Evolutionary conservation across 768 basidiomycete genomes (phyloP).

Genomic region (Russula dissimulans): DNA sequence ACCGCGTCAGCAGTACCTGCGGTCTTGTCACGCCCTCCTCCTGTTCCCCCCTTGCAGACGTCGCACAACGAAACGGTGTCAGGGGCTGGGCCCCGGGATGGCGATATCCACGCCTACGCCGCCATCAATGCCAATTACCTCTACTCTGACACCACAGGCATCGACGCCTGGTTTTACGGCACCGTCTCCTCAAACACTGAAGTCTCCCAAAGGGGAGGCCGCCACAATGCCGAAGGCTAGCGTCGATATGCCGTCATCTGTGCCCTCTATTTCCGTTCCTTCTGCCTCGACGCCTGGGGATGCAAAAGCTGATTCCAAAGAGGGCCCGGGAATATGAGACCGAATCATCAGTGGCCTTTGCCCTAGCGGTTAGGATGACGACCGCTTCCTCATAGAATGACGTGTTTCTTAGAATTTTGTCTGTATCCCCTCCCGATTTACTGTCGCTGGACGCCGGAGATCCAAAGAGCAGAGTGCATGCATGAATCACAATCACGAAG

Average conservation of each 20-base stretch:
- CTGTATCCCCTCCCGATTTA: background rate
- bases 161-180: conserved; percentile 13
- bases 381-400: background rate
- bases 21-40: background rate
- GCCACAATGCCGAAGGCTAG: conserved; percentile 24
- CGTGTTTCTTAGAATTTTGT: background rate
- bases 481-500: no score
- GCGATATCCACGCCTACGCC: conserved; percentile 11
- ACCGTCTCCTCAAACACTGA: conserved; percentile 31
- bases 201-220: conserved; percentile 56
- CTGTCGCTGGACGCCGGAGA: background rate
- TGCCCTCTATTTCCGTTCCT: background rate
- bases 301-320: conserved; percentile 29
- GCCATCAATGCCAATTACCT: background rate
- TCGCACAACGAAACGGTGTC: background rate
- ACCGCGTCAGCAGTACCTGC: background rate
- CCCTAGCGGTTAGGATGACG: background rate
- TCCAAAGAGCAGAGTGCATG: background rate
- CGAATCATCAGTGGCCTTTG: background rate
- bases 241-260: conserved; percentile 18
- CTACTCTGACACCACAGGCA: conserved; percentile 15
- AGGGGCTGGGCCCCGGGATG: background rate
- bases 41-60: background rate
- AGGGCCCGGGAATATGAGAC: conserved; percentile 45
- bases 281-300: conserved; percentile 17